Percentiles rank a stretch among this genome's conserved stretches.
Evolutionary conservation across 257 asterid genomes (phyloP).

Genomic region (Solanum sejunctum): DNA sequence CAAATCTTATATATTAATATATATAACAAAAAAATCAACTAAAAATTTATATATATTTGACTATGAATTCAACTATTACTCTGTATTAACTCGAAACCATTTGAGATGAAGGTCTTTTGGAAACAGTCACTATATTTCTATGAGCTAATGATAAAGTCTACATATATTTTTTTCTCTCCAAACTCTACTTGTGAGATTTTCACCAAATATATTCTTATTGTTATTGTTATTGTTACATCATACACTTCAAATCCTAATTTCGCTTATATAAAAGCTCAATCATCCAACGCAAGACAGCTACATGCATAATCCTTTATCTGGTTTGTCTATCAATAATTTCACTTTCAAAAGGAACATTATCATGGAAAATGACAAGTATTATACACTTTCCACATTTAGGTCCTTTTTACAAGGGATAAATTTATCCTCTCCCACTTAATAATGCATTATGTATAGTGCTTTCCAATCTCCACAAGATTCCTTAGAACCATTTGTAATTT

Average conservation of each 20-base stretch:
- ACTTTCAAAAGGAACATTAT: not conserved
- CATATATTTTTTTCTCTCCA: too few species aligned
- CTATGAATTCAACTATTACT: not conserved
- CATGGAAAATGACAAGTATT: not conserved
- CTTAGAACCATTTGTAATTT: not conserved
- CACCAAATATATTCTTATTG: too few species aligned
- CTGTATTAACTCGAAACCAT: not conserved
- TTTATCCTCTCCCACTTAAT: conserved; percentile 8
- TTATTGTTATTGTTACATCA: too few species aligned
- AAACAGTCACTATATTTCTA: too few species aligned
- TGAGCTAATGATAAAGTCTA: too few species aligned
- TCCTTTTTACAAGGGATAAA: not conserved
- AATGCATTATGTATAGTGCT: conserved; percentile 1
- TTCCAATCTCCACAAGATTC: conserved; percentile 12
- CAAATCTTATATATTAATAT: accelerated
- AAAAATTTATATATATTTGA: not conserved
- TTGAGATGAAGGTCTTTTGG: too few species aligned
- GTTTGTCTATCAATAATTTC: not conserved
- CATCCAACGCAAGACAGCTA: not conserved
- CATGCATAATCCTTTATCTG: not conserved
- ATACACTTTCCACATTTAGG: conserved; percentile 2
- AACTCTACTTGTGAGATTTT: too few species aligned
- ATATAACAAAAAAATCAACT: not conserved
- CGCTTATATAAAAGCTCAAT: accelerated
- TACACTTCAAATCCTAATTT: accelerated